Evolutionary conservation across 139 green algal genomes (phyloP).

Genomic region (Dunaliella primolecta): DNA sequence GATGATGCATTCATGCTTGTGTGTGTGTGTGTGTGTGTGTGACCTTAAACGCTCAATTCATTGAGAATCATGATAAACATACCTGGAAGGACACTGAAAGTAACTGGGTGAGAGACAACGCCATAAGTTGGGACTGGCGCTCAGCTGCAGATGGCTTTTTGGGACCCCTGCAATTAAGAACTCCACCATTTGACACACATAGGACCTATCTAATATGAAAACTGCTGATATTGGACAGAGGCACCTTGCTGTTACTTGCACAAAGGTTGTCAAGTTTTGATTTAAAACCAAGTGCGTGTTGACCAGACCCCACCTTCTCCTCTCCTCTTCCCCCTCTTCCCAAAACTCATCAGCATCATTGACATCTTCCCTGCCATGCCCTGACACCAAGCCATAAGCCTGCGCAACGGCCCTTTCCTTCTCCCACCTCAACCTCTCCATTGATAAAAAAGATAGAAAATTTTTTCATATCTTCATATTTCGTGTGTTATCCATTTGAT

Average conservation of each 20-base stretch:
- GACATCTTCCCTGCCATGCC: neutral
- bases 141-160: neutral
- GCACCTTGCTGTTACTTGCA: no score
- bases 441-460: no score
- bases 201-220: no score
- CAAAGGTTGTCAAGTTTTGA: no score
- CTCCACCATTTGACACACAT: no score
- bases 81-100: neutral
- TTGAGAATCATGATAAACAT: neutral
- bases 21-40: neutral
- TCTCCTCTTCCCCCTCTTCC: neutral
- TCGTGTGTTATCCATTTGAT: no score
- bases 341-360: neutral
- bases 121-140: neutral
- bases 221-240: no score
- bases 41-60: neutral
- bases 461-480: no score
- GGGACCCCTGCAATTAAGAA: neutral
- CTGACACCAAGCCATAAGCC: no score
- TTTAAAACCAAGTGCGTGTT: no score
- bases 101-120: neutral
- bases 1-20: neutral
- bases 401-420: no score
- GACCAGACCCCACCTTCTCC: neutral
- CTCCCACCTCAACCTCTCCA: no score